A percentile compares a stretch with the other conserved stretches of the same genome.
These are phyloP conservation scores for Fusarium mundagurra DNA, from an alignment of 2,329 filamentous ascomycete genomes.

Conservation along the genomic window DNA sequence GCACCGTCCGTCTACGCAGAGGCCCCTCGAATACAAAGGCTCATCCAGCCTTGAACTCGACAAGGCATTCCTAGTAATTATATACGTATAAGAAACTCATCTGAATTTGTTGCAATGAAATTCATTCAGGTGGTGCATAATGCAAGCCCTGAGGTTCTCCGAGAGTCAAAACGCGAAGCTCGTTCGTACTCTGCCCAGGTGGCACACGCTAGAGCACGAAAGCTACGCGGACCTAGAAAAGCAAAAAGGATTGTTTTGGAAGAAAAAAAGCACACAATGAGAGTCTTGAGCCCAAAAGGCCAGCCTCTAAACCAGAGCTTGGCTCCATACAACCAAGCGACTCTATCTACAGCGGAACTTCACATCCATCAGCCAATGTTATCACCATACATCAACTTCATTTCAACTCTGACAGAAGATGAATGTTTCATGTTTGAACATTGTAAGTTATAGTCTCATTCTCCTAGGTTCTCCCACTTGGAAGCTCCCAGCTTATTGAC, in stretches of 20 bases:
- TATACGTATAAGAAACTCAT: too few relatives aligned
- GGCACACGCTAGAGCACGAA: not conserved
- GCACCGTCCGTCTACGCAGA: too few relatives aligned
- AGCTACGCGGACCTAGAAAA: not conserved
- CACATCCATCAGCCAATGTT: not conserved
- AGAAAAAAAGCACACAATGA: not conserved
- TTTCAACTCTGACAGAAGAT: not conserved
- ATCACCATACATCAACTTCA: not conserved
- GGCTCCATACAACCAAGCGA: not conserved
- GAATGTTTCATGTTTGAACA: not conserved
- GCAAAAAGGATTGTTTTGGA: fast-evolving
- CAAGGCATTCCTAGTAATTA: too few relatives aligned
- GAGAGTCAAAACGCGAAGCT: not conserved
- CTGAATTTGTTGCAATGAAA: not conserved
- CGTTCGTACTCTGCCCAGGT: not conserved
- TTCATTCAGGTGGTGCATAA: not conserved
- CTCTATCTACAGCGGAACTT: too few relatives aligned
- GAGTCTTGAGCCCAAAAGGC: fast-evolving
- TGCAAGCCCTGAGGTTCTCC: not conserved
- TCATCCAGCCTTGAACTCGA: too few relatives aligned
- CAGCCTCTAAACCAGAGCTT: not conserved
- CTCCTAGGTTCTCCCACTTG: too few relatives aligned
- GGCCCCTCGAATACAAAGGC: too few relatives aligned
- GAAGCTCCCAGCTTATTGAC: not conserved
- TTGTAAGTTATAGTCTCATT: not conserved